Evolutionary conservation across 176 grass and related monocot species (phyloP).

Genomic region (Eremochloa ophiuroides): DNA sequence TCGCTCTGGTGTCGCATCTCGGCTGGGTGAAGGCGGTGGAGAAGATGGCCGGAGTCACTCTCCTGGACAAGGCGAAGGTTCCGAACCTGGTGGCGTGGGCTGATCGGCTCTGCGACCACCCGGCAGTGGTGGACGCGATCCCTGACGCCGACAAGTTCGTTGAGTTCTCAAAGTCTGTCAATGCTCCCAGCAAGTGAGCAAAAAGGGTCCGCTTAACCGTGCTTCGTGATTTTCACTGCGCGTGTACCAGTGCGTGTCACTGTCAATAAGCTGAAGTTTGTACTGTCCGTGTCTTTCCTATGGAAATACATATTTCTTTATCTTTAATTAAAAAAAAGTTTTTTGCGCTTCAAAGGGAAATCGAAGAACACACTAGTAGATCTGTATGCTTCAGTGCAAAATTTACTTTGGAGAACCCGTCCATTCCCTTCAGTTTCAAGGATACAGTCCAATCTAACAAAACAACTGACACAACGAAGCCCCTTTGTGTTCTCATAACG

Average conservation of each 20-base stretch:
- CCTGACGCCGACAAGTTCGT: constrained; percentile 32
- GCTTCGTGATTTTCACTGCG: neutral
- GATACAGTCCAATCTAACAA: too few relatives aligned
- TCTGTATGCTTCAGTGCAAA: too few relatives aligned
- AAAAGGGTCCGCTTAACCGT: neutral
- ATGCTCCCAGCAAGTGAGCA: constrained; percentile 16
- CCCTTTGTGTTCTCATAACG: too few relatives aligned
- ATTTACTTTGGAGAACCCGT: too few relatives aligned
- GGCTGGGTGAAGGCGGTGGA: constrained; percentile 39
- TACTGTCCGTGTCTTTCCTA: neutral
- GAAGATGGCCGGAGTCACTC: neutral
- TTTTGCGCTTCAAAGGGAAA: too few relatives aligned
- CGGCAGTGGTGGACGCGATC: constrained; percentile 29
- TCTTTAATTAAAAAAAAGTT: too few relatives aligned
- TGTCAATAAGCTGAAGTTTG: neutral
- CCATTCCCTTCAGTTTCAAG: too few relatives aligned
- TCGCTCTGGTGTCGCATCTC: constrained; percentile 34
- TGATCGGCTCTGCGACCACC: constrained; percentile 24
- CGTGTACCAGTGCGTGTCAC: neutral
- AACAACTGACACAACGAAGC: too few relatives aligned
- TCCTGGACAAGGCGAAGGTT: constrained; percentile 35
- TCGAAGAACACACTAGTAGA: too few relatives aligned
- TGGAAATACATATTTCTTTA: neutral
- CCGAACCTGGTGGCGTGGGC: constrained; percentile 48
- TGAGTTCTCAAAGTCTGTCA: neutral